Percentiles rank a stretch among this genome's conserved stretches.
Evolutionary conservation across 768 basidiomycete species (phyloP).

Genomic region (Rhodotorula diobovata): DNA sequence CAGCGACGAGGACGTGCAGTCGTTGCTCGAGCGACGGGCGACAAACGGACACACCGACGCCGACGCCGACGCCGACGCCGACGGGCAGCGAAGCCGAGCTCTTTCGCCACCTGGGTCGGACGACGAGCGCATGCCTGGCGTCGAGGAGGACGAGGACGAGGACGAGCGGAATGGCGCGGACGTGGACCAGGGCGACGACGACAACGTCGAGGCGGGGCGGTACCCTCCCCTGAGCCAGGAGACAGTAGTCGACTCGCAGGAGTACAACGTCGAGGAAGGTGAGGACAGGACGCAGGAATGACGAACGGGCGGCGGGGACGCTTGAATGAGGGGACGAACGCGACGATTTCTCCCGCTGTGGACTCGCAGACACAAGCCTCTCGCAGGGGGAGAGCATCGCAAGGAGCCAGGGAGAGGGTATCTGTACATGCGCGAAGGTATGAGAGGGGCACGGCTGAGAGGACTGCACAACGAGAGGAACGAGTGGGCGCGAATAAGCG

Average conservation of each 20-base stretch:
- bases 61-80: background rate
- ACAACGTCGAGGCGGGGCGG: background rate
- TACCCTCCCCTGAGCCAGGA: background rate
- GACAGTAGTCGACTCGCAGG: conserved; percentile 6
- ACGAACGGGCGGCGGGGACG: background rate
- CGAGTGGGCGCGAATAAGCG: too few relatives aligned
- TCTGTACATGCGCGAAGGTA: background rate
- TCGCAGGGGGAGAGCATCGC: background rate
- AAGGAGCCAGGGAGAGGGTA: background rate
- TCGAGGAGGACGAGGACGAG: background rate
- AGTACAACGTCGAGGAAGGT: background rate
- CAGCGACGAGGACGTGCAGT: too few relatives aligned
- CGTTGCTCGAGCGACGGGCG: too few relatives aligned
- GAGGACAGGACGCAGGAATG: background rate
- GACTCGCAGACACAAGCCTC: too few relatives aligned
- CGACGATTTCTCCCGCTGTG: too few relatives aligned
- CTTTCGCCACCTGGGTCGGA: too few relatives aligned
- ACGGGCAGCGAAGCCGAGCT: background rate
- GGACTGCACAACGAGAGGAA: too few relatives aligned
- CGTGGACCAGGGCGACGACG: background rate
- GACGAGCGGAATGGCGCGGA: too few relatives aligned
- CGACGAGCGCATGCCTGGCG: too few relatives aligned
- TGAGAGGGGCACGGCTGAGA: background rate
- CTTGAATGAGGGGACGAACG: background rate
- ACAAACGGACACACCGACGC: too few relatives aligned